Percentiles rank a stretch among this genome's conserved stretches.
Evolutionary conservation across 352 stramenopile species (phyloP).

Genomic region (Pythium aristosporum): DNA sequence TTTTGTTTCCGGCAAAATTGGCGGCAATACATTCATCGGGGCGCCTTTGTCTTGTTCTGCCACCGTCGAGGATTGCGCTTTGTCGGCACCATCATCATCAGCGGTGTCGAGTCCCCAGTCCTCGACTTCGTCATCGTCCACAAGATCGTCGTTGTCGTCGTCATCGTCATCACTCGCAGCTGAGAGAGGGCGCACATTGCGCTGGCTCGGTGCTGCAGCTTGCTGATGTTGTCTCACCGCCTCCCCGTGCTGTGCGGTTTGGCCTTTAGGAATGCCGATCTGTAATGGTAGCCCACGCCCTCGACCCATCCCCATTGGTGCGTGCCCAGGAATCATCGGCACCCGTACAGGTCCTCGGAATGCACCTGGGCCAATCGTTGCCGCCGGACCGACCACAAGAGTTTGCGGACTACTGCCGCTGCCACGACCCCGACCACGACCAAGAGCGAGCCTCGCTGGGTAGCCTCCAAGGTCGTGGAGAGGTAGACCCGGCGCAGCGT

Average conservation of each 20-base stretch:
- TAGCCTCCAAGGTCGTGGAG: conserved; percentile 4
- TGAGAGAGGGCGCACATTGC: background rate
- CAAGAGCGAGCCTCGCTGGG: background rate
- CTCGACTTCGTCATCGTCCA: conserved; percentile 25
- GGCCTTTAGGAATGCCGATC: conserved; percentile 13
- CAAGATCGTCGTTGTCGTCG: conserved; percentile 24
- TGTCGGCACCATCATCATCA: background rate
- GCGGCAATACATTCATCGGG: background rate
- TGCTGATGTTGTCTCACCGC: background rate
- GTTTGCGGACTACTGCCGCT: background rate
- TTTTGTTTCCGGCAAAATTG: background rate
- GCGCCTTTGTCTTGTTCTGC: background rate
- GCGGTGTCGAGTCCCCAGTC: conserved; percentile 23
- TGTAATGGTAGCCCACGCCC: conserved; percentile 17
- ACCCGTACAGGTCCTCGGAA: conserved; percentile 12
- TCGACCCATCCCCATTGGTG: conserved; percentile 9
- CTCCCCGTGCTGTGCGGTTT: conserved; percentile 8
- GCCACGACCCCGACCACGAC: conserved; percentile 7
- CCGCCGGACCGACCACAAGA: background rate
- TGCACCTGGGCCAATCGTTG: background rate
- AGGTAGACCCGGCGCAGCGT: background rate
- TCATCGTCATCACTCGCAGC: conserved; percentile 24
- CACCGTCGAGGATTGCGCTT: background rate
- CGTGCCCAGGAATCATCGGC: background rate
- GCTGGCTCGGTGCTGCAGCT: background rate